Evolutionary conservation across 2,329 filamentous ascomycete genomes (phyloP).

Genomic region (Metarhizium album): DNA sequence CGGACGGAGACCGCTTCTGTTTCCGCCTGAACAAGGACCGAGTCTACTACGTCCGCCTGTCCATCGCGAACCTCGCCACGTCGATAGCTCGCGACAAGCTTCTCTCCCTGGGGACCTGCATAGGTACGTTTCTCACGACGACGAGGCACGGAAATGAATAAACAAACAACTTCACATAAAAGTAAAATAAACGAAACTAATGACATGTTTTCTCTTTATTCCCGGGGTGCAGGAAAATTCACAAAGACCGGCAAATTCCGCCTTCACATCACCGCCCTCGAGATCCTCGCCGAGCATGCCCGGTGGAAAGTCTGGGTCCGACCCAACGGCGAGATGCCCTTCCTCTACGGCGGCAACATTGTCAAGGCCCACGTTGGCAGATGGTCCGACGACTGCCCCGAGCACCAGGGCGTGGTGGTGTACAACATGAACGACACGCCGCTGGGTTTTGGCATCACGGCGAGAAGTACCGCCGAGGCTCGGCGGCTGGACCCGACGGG

Average conservation of each 20-base stretch:
- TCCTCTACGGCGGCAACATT: slow-evolving; percentile 86
- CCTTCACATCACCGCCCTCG: slow-evolving; percentile 80
- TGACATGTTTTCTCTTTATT: too few species aligned
- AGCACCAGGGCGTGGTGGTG: slow-evolving; percentile 85
- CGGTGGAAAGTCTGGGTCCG: slow-evolving; percentile 97
- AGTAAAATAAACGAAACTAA: too few species aligned
- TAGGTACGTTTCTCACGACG: slow-evolving; percentile 36
- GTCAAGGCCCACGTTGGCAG: slow-evolving; percentile 62
- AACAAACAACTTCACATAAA: too few species aligned
- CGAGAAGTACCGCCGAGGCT: slow-evolving; percentile 75
- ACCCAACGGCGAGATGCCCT: slow-evolving; percentile 93
- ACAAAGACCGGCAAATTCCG: slow-evolving; percentile 95
- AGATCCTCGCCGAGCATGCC: slow-evolving; percentile 81
- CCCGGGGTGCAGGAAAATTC: slow-evolving; percentile 60
- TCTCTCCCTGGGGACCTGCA: slow-evolving; percentile 77
- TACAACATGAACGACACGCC: slow-evolving; percentile 88
- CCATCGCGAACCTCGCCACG: slow-evolving; percentile 82
- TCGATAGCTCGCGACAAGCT: slow-evolving; percentile 73
- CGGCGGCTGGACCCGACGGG: slow-evolving; percentile 81
- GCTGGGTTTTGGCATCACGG: slow-evolving; percentile 86
- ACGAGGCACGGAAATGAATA: neutral
- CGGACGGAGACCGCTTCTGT: slow-evolving; percentile 67
- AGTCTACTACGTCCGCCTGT: slow-evolving; percentile 86
- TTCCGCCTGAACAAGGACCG: slow-evolving; percentile 75
- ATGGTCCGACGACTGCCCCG: slow-evolving; percentile 84